Base-by-base conservation (phyloP, 345 rosid species). In the Brassica cretica region DNA sequence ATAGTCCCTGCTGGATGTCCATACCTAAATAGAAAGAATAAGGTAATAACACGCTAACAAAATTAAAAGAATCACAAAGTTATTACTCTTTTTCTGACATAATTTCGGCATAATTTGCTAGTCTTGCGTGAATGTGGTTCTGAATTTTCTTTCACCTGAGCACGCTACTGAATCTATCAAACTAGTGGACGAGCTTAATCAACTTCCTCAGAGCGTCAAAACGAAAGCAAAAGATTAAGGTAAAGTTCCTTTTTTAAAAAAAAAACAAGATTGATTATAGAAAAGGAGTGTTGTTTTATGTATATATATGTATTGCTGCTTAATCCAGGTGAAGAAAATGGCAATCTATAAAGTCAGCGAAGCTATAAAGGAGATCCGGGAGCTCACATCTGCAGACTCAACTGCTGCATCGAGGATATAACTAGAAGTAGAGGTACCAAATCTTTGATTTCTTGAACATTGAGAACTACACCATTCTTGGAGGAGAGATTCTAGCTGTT, bases 1-100 rank as follows among this genome's bases (percentile, higher is more conserved):
- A 79, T 91, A 59, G 80, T 95, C 74, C 98, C 99, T 68, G 87
- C 96, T 16, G 99, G 99, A 81, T 93, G 96, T 77, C 97, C 98
- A 2, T 95, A 91, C 81, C 99, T 93, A 84, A 83, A 85, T 64
- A 90, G 84, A 88, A 93, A 90, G 80, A 82, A 87, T 25, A 95
- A 93, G 98, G 96, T 95, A 84, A 21, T 30, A 10, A 49, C 19
- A 19, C 19, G 19, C 19, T 19, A 19, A 19, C 19, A 19, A 19
- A 19, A 19, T 19, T 19, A 1, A 19, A 19, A 19, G 19, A 19
- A 19, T 61, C 5, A 1, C 2, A 30, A 6, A 63, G 49, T 15
- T 68, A 60, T 41, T 8, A 4, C 29, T 29, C 15, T 49, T 49
- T 27, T 27, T 19, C 19, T 73, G 27, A 78, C 56, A 63, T 9